These are phyloP conservation scores for Fusarium begoniae DNA, from an alignment of 2,329 filamentous ascomycete species.

Conservation along the genomic window DNA sequence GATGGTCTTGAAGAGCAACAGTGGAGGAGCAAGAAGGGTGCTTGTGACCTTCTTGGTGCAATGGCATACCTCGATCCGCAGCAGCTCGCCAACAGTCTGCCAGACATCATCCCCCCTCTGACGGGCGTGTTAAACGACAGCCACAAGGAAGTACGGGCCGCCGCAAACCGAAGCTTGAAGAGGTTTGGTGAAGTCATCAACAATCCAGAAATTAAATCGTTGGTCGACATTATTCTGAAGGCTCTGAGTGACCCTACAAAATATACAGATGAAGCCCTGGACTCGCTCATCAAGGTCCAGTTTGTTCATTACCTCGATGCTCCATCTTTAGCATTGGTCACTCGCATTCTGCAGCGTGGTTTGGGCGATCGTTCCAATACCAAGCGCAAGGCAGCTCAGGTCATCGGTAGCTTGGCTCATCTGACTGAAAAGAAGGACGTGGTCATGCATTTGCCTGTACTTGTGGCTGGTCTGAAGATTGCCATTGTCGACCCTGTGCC, in stretches of 20 bases:
- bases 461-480: constrained; percentile 87
- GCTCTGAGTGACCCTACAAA: constrained; percentile 97
- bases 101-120: constrained; percentile 95
- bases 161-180: constrained; percentile 95
- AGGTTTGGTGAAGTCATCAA: constrained; percentile 98
- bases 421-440: constrained; percentile 96
- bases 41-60: constrained; percentile 93
- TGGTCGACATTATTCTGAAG: constrained; percentile 92
- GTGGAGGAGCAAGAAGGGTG: constrained; percentile 98
- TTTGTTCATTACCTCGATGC: constrained; percentile 99
- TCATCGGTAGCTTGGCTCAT: constrained; percentile 97
- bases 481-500: constrained; percentile 96
- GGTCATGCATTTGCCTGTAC: constrained; percentile 86
- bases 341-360: constrained; percentile 93
- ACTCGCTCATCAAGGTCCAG: constrained; percentile 95
- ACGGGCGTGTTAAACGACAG: constrained; percentile 96
- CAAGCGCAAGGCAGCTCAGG: constrained; percentile 95
- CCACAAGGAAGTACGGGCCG: constrained; percentile 93
- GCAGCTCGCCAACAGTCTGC: constrained; percentile 89
- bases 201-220: constrained; percentile 94
- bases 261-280: constrained; percentile 93
- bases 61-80: constrained; percentile 99
- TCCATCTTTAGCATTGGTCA: constrained; percentile 92
- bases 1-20: constrained; percentile 93
- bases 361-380: constrained; percentile 91